Percentiles rank a stretch among this genome's conserved stretches.
These are phyloP conservation scores for Bryoerythrophyllum caledonicum DNA, from an alignment of 225 moss, liverwort and hornwort genomes.

Conservation along the genomic window DNA sequence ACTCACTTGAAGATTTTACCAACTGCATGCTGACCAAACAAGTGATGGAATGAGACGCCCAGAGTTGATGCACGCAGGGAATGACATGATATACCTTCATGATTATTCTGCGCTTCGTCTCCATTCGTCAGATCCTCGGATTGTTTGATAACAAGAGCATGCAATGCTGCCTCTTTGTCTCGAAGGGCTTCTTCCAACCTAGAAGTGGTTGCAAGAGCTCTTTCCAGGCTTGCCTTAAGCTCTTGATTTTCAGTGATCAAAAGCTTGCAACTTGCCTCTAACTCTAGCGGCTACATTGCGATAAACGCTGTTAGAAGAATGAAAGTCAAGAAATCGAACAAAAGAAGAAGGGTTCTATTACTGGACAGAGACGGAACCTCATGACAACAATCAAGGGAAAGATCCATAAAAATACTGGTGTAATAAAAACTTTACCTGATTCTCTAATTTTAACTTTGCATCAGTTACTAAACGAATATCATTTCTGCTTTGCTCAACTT, in stretches of 20 bases:
- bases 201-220: slow-evolving; percentile 50
- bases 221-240: slow-evolving; percentile 52
- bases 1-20: not conserved
- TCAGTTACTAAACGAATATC: slow-evolving; percentile 29
- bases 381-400: not conserved
- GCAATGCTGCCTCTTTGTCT: slow-evolving; percentile 52
- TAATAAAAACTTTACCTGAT: slow-evolving; percentile 34
- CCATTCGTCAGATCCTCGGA: slow-evolving; percentile 21
- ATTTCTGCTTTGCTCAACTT: slow-evolving; percentile 40
- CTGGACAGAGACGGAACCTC: slow-evolving; percentile 8
- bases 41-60: not conserved
- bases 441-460: slow-evolving; percentile 44
- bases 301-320: slow-evolving; percentile 9
- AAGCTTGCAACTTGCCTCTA: slow-evolving; percentile 41
- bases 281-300: slow-evolving; percentile 46
- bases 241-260: slow-evolving; percentile 49
- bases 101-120: slow-evolving; percentile 17
- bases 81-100: slow-evolving; percentile 33
- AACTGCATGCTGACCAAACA: slow-evolving; percentile 7
- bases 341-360: not conserved
- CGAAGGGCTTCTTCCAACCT: slow-evolving; percentile 47
- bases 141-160: slow-evolving; percentile 42
- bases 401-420: not conserved
- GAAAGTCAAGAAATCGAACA: not conserved
- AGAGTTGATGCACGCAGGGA: not conserved